Base-by-base conservation (phyloP, 2,329 filamentous ascomycete genomes). In the Verticillium nubilum region DNA sequence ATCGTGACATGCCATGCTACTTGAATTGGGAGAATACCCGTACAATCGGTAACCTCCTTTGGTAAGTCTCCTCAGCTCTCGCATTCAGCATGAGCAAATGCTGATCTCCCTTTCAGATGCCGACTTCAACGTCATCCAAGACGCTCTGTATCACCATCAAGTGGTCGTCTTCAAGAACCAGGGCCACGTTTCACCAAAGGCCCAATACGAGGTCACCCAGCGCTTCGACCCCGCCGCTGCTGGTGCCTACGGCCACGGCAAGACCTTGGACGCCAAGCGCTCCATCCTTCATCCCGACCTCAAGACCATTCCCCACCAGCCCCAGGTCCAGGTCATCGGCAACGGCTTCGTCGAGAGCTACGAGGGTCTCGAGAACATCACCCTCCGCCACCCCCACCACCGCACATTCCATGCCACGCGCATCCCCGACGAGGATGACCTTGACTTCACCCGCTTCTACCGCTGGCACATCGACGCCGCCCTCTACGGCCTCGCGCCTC, bases 401-500 rank as follows among this genome's bases (percentile, higher is more conserved):
- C 82, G 81, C 60, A 91, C 86, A 1, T 93, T 93, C 73, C 90
- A 93, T 72, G 82, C 84, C 57, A 83, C 84, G 5, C 69, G 76
- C 23, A 84, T 93, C 63, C 81, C 88, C 0, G 74, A 73, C 15
- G 71, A 73, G 7, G 77, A 81, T n/a, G 80, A 83, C 62, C 71
- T 80, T 23, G 74, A 74, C 65, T 79, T 69, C 61, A 83, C 81
- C 3, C 76, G 75, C 75, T 86, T 91, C 74, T 92, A 90, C 74
- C 79, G 89, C 61, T 92, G 90, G 89, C 89, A 92, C 70, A 92
- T 92, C 58, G 89, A 92, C 67, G 89, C 90, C 3, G 89, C 89
- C 1, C 76, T 92, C 5, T 92, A 92, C 69, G 87, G 84, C 19
- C 80, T 92, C 6, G 84, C 89, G n/a, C 89, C 90, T 3, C 89